Conservation (phyloP, 176 grass and related monocot species). For the Poa annua region DNA sequence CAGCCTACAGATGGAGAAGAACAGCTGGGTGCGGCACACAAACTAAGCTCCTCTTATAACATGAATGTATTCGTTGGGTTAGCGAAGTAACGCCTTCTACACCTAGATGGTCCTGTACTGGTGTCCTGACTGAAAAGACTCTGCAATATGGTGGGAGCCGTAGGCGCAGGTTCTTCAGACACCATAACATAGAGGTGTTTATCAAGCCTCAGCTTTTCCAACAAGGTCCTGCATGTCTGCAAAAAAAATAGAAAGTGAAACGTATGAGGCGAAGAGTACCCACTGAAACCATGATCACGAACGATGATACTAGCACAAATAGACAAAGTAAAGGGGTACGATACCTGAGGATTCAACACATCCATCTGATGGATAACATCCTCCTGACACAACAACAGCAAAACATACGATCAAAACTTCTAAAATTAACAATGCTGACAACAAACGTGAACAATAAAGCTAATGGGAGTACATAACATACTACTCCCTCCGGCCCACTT, state of each 20-base stretch:
- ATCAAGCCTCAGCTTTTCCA: constrained; percentile 61
- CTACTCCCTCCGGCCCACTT: too few relatives aligned
- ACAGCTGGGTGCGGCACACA: background rate
- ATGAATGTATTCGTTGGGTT: constrained; percentile 67
- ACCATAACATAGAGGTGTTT: constrained; percentile 57
- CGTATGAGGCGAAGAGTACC: background rate
- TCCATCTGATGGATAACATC: constrained; percentile 82
- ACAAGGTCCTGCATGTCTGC: constrained; percentile 80
- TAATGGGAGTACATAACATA: background rate
- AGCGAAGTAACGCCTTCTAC: constrained; percentile 68
- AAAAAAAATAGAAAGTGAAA: constrained; percentile 22
- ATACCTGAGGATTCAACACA: constrained; percentile 93
- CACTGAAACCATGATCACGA: background rate
- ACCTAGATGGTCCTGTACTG: constrained; percentile 30
- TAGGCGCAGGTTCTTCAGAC: constrained; percentile 50
- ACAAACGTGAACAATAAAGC: constrained; percentile 11
- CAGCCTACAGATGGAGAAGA: background rate
- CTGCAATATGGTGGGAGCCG: constrained; percentile 62
- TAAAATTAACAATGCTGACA: constrained; percentile 2
- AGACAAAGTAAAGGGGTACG: background rate
- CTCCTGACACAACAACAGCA: constrained; percentile 60
- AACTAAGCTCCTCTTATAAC: constrained; percentile 13
- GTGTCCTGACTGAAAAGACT: constrained; percentile 40
- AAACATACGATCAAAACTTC: constrained; percentile 8
- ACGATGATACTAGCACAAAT: constrained; percentile 4